Conservation (phyloP, 345 rosid species). For the Raphanus raphanistrum region DNA sequence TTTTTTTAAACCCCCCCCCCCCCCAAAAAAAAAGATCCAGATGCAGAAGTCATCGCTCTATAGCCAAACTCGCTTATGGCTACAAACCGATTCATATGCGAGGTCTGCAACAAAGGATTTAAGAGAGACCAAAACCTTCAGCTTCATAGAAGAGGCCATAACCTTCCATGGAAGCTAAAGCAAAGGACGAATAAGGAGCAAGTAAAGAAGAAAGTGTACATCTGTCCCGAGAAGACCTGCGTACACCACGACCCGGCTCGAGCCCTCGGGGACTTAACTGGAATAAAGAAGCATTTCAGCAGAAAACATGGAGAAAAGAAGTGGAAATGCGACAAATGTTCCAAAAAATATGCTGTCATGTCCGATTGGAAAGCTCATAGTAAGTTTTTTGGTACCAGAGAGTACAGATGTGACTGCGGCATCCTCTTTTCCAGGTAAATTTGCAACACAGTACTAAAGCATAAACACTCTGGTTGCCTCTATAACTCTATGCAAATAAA, state of each 20-base stretch:
- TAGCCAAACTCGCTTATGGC: constrained; percentile 76
- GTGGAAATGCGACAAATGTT: no score
- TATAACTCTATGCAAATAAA: background rate
- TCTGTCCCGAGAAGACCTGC: constrained; percentile 73
- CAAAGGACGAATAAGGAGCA: constrained; percentile 57
- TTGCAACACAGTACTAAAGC: constrained; percentile 8
- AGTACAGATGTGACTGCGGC: constrained; percentile 58
- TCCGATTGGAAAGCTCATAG: constrained; percentile 83
- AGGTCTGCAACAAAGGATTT: constrained; percentile 76
- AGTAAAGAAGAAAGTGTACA: constrained; percentile 64
- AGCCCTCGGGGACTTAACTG: constrained; percentile 76
- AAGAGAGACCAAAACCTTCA: constrained; percentile 84
- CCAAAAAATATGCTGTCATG: constrained; percentile 60
- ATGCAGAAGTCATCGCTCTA: constrained; percentile 67
- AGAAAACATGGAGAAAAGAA: constrained; percentile 86
- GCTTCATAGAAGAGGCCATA: constrained; percentile 82
- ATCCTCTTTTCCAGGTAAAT: constrained; percentile 44
- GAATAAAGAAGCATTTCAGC: constrained; percentile 75
- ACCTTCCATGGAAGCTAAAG: constrained; percentile 85
- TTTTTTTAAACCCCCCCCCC: background rate
- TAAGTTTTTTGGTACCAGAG: constrained; percentile 76
- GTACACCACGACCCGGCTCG: constrained; percentile 74
- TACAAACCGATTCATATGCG: constrained; percentile 69
- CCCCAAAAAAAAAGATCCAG: constrained; percentile 54
- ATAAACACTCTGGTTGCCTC: constrained; percentile 3